phyloP scores from a whole-genome alignment of 2,329 filamentous ascomycete genomes.

The Penicillium digitatum region DNA sequence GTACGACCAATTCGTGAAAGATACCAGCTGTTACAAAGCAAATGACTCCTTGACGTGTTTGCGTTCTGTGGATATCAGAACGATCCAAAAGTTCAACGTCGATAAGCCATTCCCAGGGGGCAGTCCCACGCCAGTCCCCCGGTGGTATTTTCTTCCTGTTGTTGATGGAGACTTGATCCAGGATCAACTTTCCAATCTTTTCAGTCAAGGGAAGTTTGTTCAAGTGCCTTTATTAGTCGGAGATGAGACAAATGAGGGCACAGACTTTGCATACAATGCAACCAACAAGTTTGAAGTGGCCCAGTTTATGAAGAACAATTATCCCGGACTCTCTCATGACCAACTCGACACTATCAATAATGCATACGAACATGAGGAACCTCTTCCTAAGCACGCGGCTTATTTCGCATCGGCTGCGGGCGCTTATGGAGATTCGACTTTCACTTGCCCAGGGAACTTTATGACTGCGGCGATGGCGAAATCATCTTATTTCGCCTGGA shows the following conservation, averaged over 20 bases:
- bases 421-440: conserved; percentile 48
- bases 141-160: conserved; percentile 54
- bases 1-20: conserved; percentile 46
- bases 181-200: conserved; percentile 51
- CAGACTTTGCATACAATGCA: conserved; percentile 46
- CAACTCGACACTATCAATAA: conserved; percentile 50
- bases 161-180: conserved; percentile 53
- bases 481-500: conserved; percentile 38
- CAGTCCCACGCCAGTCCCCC: conserved; percentile 31
- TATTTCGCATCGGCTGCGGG: conserved; percentile 40
- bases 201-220: conserved; percentile 50
- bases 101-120: conserved; percentile 44
- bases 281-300: conserved; percentile 47
- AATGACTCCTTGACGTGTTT: conserved; percentile 45
- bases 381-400: conserved; percentile 30
- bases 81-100: conserved; percentile 42
- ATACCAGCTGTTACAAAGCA: conserved; percentile 41
- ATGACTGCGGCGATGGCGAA: conserved; percentile 35
- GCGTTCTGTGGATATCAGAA: conserved; percentile 39
- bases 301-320: conserved; percentile 55
- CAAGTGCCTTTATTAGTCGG: conserved; percentile 53
- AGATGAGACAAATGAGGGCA: conserved; percentile 46
- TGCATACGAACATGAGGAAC: conserved; percentile 48
- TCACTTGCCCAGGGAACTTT: conserved; percentile 46
- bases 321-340: conserved; percentile 48